A percentile compares a stretch with the other conserved stretches of the same genome.
These are phyloP conservation scores for Hygrocybe punicea DNA, from an alignment of 768 basidiomycete genomes.

Conservation along the genomic window DNA sequence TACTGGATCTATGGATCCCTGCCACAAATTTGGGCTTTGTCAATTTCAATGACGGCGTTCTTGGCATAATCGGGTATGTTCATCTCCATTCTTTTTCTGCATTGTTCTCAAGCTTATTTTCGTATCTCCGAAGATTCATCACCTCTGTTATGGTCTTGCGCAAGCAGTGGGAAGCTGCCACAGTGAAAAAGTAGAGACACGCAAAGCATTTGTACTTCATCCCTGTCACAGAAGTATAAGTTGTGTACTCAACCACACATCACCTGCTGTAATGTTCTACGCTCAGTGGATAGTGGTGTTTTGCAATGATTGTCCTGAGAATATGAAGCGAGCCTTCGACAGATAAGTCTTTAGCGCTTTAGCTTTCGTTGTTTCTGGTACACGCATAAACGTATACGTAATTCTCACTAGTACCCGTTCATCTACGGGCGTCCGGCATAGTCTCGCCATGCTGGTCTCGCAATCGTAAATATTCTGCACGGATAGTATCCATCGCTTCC, in stretches of 20 bases:
- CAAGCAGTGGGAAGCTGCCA: constrained; percentile 60
- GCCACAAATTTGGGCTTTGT: constrained; percentile 75
- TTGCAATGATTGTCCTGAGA: too few species aligned
- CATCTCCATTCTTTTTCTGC: background rate
- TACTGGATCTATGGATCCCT: constrained; percentile 87
- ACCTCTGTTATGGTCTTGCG: constrained; percentile 69
- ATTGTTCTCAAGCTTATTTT: constrained; percentile 8
- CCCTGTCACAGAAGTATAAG: background rate
- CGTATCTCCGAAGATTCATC: constrained; percentile 52
- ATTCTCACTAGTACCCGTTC: too few species aligned
- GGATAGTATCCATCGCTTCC: constrained; percentile 68
- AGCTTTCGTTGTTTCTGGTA: too few species aligned
- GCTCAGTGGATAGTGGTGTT: background rate
- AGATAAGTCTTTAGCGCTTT: too few species aligned
- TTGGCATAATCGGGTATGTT: constrained; percentile 80
- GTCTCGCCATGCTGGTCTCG: constrained; percentile 39
- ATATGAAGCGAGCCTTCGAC: too few species aligned
- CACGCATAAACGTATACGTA: too few species aligned
- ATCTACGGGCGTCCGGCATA: background rate
- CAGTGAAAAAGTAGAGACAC: constrained; percentile 36
- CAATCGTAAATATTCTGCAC: constrained; percentile 68
- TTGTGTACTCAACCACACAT: background rate
- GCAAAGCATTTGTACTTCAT: background rate
- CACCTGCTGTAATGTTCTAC: background rate
- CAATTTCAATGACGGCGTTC: constrained; percentile 75